Evolutionary conservation across 1,284 basidiomycete genomes (phyloP), one percentile per base, ranked within the genome.

Genomic region (Ganoderma lingzhi): DNA sequence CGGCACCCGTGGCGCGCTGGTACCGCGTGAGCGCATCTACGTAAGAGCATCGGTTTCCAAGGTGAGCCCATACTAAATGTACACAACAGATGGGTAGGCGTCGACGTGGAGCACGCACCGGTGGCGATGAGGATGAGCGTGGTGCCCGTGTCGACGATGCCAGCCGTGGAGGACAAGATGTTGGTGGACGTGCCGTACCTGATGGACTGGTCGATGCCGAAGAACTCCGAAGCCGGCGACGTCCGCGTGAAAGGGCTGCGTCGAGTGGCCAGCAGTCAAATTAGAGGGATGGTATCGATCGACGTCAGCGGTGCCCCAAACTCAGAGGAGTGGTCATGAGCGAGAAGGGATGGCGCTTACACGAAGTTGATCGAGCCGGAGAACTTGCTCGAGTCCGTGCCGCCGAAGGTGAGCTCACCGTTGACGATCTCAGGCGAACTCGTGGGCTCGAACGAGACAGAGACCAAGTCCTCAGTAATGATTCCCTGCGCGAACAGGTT

Each of bases 71-170:
- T 30, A n/a, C 62, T 42, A 23, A 23, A 23, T 23, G 23, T 45
- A 32, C 39, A 30, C 63, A 23, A 32, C 48, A 28, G 9, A 9
- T 4, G 19, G 55, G 23, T 2, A n/a, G 6, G 37, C 32, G 37
- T 12, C 39, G 9, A 39, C 32, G 35, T 12, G 37, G 9, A 39
- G 41, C 8, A 64, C 78, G 37, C 42, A 79, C 78, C 76, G 51
- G 79, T 77, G 23, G 83, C 78, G 55, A 86, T 76, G 53, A 85
- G 78, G 37, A 82, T 75, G 66, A 82, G 77, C 15, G 82, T 80
- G 17, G 80, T 83, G 66, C 87, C 87, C 32, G 89, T 90, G 77
- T 91, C 90, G 64, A 91, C 87, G 67, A 92, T 88, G 70, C 90
- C 90, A 35, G 88, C 85, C 19, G 85, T 86, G 37, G 67, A 70